Conservation (phyloP, 257 asterid species). For the Solanum sitiens region DNA sequence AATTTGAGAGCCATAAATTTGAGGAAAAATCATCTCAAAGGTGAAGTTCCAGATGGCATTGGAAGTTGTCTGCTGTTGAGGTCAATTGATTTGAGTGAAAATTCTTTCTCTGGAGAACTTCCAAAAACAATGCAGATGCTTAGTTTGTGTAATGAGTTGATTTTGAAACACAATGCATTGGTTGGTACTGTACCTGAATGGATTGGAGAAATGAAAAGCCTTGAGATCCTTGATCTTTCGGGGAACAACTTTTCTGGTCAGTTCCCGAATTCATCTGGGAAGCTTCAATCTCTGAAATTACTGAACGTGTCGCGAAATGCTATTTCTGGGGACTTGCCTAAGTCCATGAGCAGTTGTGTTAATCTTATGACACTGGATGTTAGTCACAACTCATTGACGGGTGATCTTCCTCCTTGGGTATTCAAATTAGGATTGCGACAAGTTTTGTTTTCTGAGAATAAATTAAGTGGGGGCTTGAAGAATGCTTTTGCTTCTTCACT, state of each 20-base stretch:
- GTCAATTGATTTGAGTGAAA: slow-evolving; percentile 59
- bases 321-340: slow-evolving; percentile 52
- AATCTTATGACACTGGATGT: slow-evolving; percentile 53
- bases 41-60: slow-evolving; percentile 58
- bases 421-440: slow-evolving; percentile 49
- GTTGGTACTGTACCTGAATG: slow-evolving; percentile 50
- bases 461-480: slow-evolving; percentile 39
- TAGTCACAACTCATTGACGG: slow-evolving; percentile 54
- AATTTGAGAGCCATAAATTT: slow-evolving; percentile 51
- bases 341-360: slow-evolving; percentile 30
- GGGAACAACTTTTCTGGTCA: slow-evolving; percentile 50
- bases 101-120: slow-evolving; percentile 47
- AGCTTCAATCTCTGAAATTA: slow-evolving; percentile 48
- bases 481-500: slow-evolving; percentile 34
- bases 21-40: slow-evolving; percentile 45
- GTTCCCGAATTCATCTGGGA: slow-evolving; percentile 49
- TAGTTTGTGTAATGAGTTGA: slow-evolving; percentile 36
- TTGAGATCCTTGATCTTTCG: slow-evolving; percentile 59
- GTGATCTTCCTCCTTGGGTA: slow-evolving; percentile 56
- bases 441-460: slow-evolving; percentile 44
- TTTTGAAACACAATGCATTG: slow-evolving; percentile 37
- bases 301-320: slow-evolving; percentile 52
- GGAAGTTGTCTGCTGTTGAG: slow-evolving; percentile 57
- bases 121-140: slow-evolving; percentile 72
- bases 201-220: slow-evolving; percentile 72